A percentile compares a stretch with the other conserved stretches of the same genome.
These are phyloP conservation scores for Fusarium decemcellulare DNA, from an alignment of 2,329 filamentous ascomycete genomes.

Conservation along the genomic window DNA sequence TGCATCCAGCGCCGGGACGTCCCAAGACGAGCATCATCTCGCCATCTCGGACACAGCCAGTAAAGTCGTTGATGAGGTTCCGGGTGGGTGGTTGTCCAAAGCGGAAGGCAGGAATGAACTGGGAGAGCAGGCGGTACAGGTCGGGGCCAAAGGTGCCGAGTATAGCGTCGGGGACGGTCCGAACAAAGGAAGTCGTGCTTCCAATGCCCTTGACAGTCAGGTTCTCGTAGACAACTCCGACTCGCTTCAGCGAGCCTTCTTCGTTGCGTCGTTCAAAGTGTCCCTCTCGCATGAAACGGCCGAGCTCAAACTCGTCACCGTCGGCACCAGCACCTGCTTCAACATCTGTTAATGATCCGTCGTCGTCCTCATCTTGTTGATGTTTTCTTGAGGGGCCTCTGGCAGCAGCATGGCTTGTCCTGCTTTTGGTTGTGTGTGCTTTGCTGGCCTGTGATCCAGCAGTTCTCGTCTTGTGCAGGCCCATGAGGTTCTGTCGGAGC, in stretches of 20 bases:
- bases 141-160: constrained; percentile 86
- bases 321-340: constrained; percentile 26
- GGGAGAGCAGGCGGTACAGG: constrained; percentile 73
- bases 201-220: constrained; percentile 81
- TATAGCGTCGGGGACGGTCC: constrained; percentile 81
- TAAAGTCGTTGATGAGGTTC: constrained; percentile 50
- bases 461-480: constrained; percentile 53
- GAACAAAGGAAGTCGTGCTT: constrained; percentile 76
- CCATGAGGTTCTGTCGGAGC: constrained; percentile 52
- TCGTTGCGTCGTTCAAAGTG: constrained; percentile 39
- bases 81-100: constrained; percentile 44
- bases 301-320: constrained; percentile 32
- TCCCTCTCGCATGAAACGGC: constrained; percentile 37
- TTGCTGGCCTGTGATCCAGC: constrained; percentile 51
- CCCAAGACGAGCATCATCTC: constrained; percentile 68
- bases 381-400: constrained; percentile 39
- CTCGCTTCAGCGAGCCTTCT: constrained; percentile 78
- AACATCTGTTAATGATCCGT: constrained; percentile 53
- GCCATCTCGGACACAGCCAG: constrained; percentile 52
- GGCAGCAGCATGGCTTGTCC: constrained; percentile 20
- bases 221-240: constrained; percentile 83
- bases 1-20: constrained; percentile 81
- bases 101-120: constrained; percentile 52
- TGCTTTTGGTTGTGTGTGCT: constrained; percentile 16
- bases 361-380: constrained; percentile 45